Evolutionary conservation across 2,329 filamentous ascomycete genomes (phyloP), one percentile per base, ranked within the genome.

Genomic region (Colletotrichum sp.): DNA sequence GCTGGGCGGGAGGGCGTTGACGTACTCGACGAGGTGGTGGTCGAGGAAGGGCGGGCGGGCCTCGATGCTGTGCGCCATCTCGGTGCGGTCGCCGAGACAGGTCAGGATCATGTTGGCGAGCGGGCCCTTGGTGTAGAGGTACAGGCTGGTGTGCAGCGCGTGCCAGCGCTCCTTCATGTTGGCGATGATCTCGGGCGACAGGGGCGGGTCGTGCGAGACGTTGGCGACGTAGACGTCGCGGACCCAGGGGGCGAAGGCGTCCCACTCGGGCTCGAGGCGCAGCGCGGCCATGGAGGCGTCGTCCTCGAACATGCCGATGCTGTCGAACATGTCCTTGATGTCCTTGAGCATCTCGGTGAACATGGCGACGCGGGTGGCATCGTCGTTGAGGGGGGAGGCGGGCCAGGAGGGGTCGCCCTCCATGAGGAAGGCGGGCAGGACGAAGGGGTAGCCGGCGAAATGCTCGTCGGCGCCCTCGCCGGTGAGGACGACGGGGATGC

Each of bases 401-500:
- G 81, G 79, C 80, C 81, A 82, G n/a, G 85, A 77, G 9, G 65
- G 67, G 77, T 92, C 90, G 2, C 85, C 78, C 77, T 91, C 90
- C 13, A 85, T 84, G 3, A 92, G 83, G 68, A 85, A 86, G 68
- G 91, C 89, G 1, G 85, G 81, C 1, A 85, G 78, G 71, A 88
- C 88, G 63, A 84, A 82, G 0, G 84, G 81, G 76, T 92, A 92
- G 34, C 90, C 90, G 3, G 83, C 86, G 79, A 92, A 91, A 67
- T 87, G 84, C 82, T 91, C 90, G 76, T 91, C 90, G 10, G 88
- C 82, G 6, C 88, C 89, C 78, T 90, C 88, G 26, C 86, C 86
- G 0, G 89, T 90, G 6, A 92, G 81, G 4, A 92, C 86, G 6
- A 91, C 90, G 74, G 90, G 90, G 79, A 88, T 85, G 9, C 89